phyloP scores from a whole-genome alignment of 23 red algal genomes.

The Gracilaria domingensis region DNA sequence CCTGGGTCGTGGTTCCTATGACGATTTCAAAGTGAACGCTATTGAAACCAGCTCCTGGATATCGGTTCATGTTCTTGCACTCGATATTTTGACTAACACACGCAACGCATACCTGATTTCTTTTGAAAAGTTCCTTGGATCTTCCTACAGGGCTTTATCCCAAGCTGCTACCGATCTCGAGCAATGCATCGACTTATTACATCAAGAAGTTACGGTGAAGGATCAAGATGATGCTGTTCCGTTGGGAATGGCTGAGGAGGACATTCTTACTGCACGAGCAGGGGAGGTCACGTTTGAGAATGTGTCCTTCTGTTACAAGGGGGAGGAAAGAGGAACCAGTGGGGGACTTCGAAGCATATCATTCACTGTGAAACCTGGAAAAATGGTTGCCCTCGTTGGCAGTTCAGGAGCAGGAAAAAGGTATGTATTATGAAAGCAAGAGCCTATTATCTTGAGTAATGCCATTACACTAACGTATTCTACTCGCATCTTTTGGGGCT shows the following conservation, averaged over 20 bases:
- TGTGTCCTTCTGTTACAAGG: conserved; percentile 81
- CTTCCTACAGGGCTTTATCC: conserved; percentile 41
- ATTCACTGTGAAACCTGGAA: conserved; percentile 84
- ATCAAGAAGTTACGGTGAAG: conserved; percentile 42
- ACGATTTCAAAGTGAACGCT: background rate
- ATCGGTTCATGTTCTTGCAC: too few relatives aligned
- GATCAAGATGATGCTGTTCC: conserved; percentile 27
- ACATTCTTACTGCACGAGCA: conserved; percentile 7
- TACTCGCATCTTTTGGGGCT: background rate
- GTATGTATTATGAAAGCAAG: background rate
- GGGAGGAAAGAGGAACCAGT: conserved; percentile 33
- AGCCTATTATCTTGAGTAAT: background rate
- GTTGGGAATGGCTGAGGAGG: conserved; percentile 31
- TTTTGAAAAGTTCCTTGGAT: conserved; percentile 46
- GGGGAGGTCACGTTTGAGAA: conserved; percentile 84
- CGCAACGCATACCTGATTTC: background rate
- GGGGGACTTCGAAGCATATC: conserved; percentile 76
- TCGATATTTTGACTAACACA: background rate
- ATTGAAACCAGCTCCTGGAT: too few relatives aligned
- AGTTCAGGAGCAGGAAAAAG: conserved; percentile 74
- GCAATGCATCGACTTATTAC: conserved; percentile 40
- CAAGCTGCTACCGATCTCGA: conserved; percentile 66
- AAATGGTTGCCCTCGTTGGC: conserved; percentile 87
- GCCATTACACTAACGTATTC: background rate
- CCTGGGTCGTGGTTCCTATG: background rate